Base-by-base conservation (phyloP, 805 yeast genomes). In the Sungouiozyma intestinalis region DNA sequence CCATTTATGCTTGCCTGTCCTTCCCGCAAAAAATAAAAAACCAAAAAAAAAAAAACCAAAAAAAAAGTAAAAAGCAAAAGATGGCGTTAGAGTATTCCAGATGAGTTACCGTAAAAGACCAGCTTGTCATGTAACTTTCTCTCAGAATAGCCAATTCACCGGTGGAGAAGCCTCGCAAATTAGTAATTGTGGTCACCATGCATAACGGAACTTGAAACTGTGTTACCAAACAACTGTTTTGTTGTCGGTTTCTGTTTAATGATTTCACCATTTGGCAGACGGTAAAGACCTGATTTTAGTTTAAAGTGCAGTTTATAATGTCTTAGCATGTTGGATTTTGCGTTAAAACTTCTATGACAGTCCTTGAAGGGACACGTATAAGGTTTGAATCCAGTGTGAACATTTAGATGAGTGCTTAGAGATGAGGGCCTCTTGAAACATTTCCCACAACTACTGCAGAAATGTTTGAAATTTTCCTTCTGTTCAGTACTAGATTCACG, bases 321-420 rank as follows among this genome's bases (percentile, higher is more conserved):
- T 41, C 62, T 50, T 17, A 54, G 44, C 55, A 57, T 52, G 45
- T 57, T 57, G 1, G 60, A 55, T 33, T 49, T 52, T 3, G 59
- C 62, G 42, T 57, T 57, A 43, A 87, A 87, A 16, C 76, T 69
- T 46, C 85, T 74, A 18, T 74, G 72, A 61, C 97, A 87, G 6
- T 72, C 62, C 8, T 72, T 74, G 33, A 42, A 45, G 3, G 52
- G 55, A 64, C 97, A 87, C 27, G 68, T 66, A 55, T 76, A 87
- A 9, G 97, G 97, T 56, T 81, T 81, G 53, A 84, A 90, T 15
- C 95, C 95, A 1, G 95, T 85, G 53, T 85, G 95, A 29, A 85
- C 71, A 48, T 94, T 68, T 54, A 74, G 64, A 64, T 85, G 95
- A 0, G 95, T 85, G 34, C 87, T 64, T 48, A 85, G 66, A 54